Conservation (phyloP, 768 basidiomycete genomes). For the Mycena latifolia region DNA sequence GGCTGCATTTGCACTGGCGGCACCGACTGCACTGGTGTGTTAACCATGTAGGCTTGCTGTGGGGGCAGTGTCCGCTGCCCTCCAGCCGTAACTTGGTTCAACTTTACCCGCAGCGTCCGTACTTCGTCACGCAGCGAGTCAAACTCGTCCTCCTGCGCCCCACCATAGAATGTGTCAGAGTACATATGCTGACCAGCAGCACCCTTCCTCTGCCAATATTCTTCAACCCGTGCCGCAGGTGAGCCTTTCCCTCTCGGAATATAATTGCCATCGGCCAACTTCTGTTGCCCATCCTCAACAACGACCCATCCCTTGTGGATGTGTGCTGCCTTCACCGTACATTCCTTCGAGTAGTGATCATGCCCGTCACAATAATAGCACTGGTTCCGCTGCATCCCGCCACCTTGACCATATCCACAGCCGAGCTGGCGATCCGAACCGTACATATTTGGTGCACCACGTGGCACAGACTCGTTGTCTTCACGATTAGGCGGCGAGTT, state of each 20-base stretch:
- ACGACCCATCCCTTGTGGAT: too few species aligned
- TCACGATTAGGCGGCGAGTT: not conserved
- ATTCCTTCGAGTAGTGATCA: too few species aligned
- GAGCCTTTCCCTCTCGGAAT: conserved; percentile 13
- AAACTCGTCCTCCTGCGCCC: not conserved
- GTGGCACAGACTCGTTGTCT: not conserved
- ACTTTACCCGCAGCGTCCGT: not conserved
- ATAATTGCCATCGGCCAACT: conserved; percentile 9
- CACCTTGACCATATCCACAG: conserved; percentile 1
- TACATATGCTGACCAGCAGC: conserved; percentile 15
- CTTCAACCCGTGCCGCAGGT: conserved; percentile 12
- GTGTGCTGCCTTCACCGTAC: too few species aligned
- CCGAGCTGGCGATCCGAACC: conserved; percentile 1
- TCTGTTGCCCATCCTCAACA: conserved; percentile 22
- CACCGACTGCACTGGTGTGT: too few species aligned
- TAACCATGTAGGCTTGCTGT: too few species aligned
- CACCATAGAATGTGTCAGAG: not conserved
- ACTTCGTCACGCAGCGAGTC: not conserved
- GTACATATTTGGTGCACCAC: not conserved
- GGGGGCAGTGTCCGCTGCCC: not conserved
- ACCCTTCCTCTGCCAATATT: conserved; percentile 25
- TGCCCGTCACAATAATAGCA: too few species aligned
- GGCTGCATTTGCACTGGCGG: too few species aligned
- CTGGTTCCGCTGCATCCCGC: not conserved
- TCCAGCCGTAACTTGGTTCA: not conserved